Conservation (phyloP, 176 grass and related monocot genomes). For the Musa beccarii region DNA sequence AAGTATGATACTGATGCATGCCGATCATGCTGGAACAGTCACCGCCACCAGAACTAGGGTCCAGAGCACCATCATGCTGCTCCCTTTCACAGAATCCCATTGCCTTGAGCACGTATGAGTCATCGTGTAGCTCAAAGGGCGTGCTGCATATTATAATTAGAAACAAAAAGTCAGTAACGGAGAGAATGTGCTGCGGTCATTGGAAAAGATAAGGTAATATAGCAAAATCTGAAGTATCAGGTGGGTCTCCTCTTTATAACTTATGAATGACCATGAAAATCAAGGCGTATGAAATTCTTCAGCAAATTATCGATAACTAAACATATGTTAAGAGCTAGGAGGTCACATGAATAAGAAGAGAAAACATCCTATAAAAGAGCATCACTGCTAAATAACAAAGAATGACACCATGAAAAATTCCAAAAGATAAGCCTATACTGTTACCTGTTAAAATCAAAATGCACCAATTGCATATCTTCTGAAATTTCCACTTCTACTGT, state of each 20-base stretch:
- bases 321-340: too few relatives aligned
- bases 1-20: conserved; percentile 35
- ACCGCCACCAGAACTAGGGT: conserved; percentile 31
- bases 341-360: too few relatives aligned
- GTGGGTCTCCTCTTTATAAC: too few relatives aligned
- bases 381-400: neutral
- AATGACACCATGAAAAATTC: neutral
- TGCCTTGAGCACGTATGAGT: conserved; percentile 81
- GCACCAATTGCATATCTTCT: conserved; percentile 95
- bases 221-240: too few relatives aligned
- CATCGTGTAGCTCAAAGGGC: conserved; percentile 92
- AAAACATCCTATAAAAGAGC: neutral
- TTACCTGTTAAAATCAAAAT: conserved; percentile 99
- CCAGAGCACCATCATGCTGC: conserved; percentile 24
- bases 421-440: neutral
- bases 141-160: conserved; percentile 46
- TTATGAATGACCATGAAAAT: too few relatives aligned
- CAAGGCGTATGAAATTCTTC: too few relatives aligned
- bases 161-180: neutral
- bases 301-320: too few relatives aligned
- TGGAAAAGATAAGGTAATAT: too few relatives aligned
- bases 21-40: conserved; percentile 59
- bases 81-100: conserved; percentile 54
- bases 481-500: conserved; percentile 99
- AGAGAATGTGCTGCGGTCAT: neutral